phyloP scores from a whole-genome alignment of 2,329 filamentous ascomycete genomes.

The Colletotrichum cuscutae region DNA sequence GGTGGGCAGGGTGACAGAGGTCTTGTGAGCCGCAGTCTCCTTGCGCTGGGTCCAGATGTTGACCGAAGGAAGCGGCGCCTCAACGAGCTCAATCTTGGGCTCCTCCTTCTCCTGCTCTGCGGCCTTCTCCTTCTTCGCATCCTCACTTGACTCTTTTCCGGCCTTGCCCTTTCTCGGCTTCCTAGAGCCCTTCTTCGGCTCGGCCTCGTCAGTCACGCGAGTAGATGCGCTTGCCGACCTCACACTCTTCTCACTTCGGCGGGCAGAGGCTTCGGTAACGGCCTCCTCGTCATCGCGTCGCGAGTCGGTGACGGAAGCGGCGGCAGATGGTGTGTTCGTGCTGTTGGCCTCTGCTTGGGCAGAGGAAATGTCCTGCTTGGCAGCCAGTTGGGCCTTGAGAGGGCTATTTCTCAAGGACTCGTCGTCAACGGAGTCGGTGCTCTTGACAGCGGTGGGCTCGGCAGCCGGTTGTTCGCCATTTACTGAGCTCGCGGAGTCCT shows the following conservation, averaged over 20 bases:
- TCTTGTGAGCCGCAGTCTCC: conserved; percentile 70
- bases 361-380: conserved; percentile 39
- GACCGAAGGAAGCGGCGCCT: conserved; percentile 83
- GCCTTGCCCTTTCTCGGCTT: conserved; percentile 71
- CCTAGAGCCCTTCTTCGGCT: conserved; percentile 64
- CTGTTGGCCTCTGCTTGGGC: conserved; percentile 29
- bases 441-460: conserved; percentile 25
- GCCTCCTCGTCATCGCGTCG: conserved; percentile 51
- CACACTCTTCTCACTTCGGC: conserved; percentile 58
- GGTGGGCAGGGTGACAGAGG: conserved; percentile 45
- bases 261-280: conserved; percentile 52
- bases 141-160: conserved; percentile 52
- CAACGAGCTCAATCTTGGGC: conserved; percentile 74
- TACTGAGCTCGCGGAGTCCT: conserved; percentile 39
- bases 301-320: conserved; percentile 50
- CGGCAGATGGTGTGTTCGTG: conserved; percentile 42
- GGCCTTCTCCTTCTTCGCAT: conserved; percentile 63
- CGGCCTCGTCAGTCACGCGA: conserved; percentile 75
- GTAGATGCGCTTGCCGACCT: conserved; percentile 72
- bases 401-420: conserved; percentile 28
- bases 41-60: conserved; percentile 90
- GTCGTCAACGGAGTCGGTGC: conserved; percentile 12
- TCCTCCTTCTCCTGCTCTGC: conserved; percentile 69
- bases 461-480: conserved; percentile 27
- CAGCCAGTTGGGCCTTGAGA: conserved; percentile 24